phyloP scores from a whole-genome alignment of 805 yeast species.

The Candida berthetii region DNA sequence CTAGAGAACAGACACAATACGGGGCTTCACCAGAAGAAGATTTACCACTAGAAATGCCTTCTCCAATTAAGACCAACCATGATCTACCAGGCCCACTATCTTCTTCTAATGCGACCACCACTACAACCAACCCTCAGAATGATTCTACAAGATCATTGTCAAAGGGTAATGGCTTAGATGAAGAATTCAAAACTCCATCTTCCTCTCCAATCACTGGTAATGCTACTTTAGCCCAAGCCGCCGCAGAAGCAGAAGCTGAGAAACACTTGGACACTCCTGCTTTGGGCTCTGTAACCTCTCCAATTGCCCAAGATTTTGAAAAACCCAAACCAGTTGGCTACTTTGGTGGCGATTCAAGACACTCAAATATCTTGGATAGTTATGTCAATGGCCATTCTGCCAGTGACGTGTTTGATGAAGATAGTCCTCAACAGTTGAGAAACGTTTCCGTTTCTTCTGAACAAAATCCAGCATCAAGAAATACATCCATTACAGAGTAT shows the following conservation, averaged over 20 bases:
- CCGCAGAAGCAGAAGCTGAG: background rate
- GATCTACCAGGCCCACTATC: conserved; percentile 13
- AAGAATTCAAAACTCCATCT: conserved; percentile 9
- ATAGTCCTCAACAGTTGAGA: conserved; percentile 1
- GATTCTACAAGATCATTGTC: too few relatives aligned
- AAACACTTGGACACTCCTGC: background rate
- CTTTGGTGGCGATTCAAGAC: conserved; percentile 8
- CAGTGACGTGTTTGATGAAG: conserved; percentile 6
- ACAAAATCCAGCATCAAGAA: background rate
- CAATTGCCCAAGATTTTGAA: background rate
- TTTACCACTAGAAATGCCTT: conserved; percentile 21
- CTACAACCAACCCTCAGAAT: background rate
- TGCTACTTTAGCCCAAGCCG: background rate
- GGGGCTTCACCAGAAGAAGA: conserved; percentile 14
- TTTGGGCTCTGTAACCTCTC: background rate
- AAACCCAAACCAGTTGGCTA: conserved; percentile 3
- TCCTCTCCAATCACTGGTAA: conserved; percentile 3
- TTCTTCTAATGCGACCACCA: background rate
- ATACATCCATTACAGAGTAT: background rate
- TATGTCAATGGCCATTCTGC: conserved; percentile 14
- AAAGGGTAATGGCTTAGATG: background rate
- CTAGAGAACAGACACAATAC: background rate
- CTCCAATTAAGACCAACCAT: conserved; percentile 13
- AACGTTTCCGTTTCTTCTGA: background rate
- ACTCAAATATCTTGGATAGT: conserved; percentile 23